These are phyloP conservation scores for Pseudopyrenochaeta lycopersici DNA, from an alignment of 2,329 filamentous ascomycete species.

Conservation along the genomic window DNA sequence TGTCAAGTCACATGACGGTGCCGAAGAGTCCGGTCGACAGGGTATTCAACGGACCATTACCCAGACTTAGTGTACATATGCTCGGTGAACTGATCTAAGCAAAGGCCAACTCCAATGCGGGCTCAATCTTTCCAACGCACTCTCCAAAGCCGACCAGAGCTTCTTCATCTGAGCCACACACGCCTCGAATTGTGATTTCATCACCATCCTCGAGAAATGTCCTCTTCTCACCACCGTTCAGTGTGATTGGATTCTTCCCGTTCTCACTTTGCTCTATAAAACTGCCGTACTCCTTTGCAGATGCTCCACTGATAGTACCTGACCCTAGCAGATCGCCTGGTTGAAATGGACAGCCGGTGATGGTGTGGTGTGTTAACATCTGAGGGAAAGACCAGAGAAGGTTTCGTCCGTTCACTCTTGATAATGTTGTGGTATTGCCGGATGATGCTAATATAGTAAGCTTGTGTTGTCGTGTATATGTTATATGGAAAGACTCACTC, in stretches of 20 bases:
- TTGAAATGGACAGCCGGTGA: conserved; percentile 78
- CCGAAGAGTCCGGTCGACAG: no score
- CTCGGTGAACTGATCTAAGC: conserved; percentile 6
- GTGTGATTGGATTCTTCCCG: conserved; percentile 70
- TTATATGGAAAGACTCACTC: conserved; percentile 36
- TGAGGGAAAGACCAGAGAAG: conserved; percentile 85
- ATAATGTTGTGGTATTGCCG: conserved; percentile 66
- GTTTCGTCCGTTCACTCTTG: conserved; percentile 69
- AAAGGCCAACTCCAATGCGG: conserved; percentile 38
- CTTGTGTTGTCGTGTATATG: neutral
- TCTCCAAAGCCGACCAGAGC: conserved; percentile 80
- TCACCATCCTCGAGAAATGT: conserved; percentile 80
- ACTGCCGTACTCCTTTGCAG: conserved; percentile 68
- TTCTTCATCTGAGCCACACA: conserved; percentile 69
- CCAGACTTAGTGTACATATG: neutral
- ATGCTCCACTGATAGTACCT: conserved; percentile 77
- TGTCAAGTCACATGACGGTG: no score
- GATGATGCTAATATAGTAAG: conserved; percentile 49
- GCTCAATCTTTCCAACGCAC: conserved; percentile 69
- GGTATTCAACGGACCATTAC: no score
- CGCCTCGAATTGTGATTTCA: conserved; percentile 71
- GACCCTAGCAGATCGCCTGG: conserved; percentile 79
- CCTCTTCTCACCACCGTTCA: conserved; percentile 72
- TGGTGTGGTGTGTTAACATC: conserved; percentile 81
- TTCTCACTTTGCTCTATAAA: conserved; percentile 76